A percentile compares a stretch with the other conserved stretches of the same genome.
phyloP scores from a whole-genome alignment of 2,329 filamentous ascomycete genomes.

The Microsporum canis region DNA sequence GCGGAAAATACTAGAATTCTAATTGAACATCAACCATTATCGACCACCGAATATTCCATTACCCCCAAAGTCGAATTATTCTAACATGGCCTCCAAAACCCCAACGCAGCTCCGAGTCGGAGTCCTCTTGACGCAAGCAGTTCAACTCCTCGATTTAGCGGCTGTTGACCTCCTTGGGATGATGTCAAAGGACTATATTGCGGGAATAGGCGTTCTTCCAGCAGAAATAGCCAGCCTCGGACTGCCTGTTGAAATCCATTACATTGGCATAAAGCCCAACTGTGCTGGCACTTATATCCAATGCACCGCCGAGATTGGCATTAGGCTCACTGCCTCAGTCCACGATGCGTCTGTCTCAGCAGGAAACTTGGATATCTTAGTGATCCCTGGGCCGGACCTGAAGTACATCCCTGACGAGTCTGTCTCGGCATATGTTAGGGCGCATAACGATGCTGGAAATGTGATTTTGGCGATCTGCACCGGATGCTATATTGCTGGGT shows the following conservation, averaged over 20 bases:
- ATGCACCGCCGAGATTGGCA: constrained; percentile 20
- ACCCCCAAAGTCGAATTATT: neutral
- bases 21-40: neutral
- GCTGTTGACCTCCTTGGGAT: constrained; percentile 32
- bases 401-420: constrained; percentile 19
- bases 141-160: constrained; percentile 32
- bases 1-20: neutral
- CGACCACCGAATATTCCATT: neutral
- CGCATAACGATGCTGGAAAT: constrained; percentile 22
- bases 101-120: constrained; percentile 21
- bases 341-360: constrained; percentile 23
- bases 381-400: constrained; percentile 31
- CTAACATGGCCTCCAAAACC: neutral
- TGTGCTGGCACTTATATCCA: neutral
- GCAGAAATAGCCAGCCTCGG: neutral
- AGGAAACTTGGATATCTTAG: constrained; percentile 27
- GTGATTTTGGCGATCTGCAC: constrained; percentile 22
- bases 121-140: constrained; percentile 25
- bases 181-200: constrained; percentile 23
- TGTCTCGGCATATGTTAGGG: constrained; percentile 23
- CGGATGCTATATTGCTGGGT: constrained; percentile 16
- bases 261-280: constrained; percentile 16
- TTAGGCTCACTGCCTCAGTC: constrained; percentile 22
- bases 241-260: constrained; percentile 6
- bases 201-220: constrained; percentile 22